phyloP scores from a whole-genome alignment of 2,329 filamentous ascomycete species.

The Cylindrodendrum hubeiense region DNA sequence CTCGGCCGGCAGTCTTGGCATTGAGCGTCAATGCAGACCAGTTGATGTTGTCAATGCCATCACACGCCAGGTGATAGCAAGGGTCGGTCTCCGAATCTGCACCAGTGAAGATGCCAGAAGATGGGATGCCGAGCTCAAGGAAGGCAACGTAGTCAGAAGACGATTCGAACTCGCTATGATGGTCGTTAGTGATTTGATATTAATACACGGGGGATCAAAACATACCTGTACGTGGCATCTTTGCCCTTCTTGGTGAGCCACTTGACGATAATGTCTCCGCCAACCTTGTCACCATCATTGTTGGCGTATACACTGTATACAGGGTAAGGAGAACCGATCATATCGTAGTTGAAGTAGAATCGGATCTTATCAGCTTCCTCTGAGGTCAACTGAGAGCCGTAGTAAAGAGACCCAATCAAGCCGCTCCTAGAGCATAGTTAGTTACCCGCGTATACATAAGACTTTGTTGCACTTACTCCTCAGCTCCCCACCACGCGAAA shows the following conservation, averaged over 20 bases:
- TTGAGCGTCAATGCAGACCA: conserved; percentile 55
- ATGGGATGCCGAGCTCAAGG: conserved; percentile 54
- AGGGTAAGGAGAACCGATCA: conserved; percentile 67
- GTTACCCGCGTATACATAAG: background rate
- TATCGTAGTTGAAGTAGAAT: conserved; percentile 79
- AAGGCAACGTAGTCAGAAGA: conserved; percentile 58
- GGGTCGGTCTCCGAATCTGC: conserved; percentile 50
- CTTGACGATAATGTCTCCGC: conserved; percentile 50
- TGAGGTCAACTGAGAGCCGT: conserved; percentile 50
- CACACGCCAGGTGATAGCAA: conserved; percentile 57
- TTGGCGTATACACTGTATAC: conserved; percentile 55
- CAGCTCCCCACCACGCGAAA: conserved; percentile 58
- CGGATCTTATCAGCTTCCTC: conserved; percentile 66
- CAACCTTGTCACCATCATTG: conserved; percentile 53
- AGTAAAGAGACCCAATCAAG: conserved; percentile 58
- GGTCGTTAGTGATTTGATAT: conserved; percentile 9
- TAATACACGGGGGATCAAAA: rapidly evolving
- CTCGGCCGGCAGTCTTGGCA: conserved; percentile 61
- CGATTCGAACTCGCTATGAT: conserved; percentile 49
- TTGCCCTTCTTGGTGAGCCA: conserved; percentile 52
- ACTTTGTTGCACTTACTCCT: conserved; percentile 48
- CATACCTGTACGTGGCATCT: conserved; percentile 48
- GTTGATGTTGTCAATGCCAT: conserved; percentile 56
- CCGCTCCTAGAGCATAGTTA: conserved; percentile 47
- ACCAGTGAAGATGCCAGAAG: conserved; percentile 56